phyloP scores from a whole-genome alignment of 805 yeast species.

The Starmerella apis region DNA sequence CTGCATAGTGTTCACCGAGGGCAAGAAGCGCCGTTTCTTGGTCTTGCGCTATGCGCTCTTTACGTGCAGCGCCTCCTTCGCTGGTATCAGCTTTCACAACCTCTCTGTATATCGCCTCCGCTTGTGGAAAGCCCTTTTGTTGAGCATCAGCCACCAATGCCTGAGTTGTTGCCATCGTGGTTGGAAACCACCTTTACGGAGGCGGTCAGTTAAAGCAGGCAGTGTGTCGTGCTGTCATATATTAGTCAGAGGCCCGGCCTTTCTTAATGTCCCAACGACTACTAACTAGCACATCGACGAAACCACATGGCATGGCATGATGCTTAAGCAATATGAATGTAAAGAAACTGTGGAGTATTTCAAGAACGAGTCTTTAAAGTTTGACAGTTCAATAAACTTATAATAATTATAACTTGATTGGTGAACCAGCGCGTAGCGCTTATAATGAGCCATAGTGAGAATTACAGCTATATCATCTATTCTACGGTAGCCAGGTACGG shows the following conservation, averaged over 20 bases:
- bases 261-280: neutral
- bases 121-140: conserved; percentile 22
- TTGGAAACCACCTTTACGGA: conserved; percentile 2
- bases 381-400: too few relatives aligned
- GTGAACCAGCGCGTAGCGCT: too few relatives aligned
- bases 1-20: conserved; percentile 61
- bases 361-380: too few relatives aligned
- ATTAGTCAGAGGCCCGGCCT: neutral
- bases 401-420: too few relatives aligned
- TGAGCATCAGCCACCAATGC: conserved; percentile 31
- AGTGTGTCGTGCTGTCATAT: neutral
- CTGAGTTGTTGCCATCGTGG: conserved; percentile 14
- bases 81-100: conserved; percentile 21
- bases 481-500: conserved; percentile 8
- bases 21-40: conserved; percentile 65
- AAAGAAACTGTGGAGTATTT: too few relatives aligned
- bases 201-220: conserved; percentile 1
- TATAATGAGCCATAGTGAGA: neutral
- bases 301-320: too few relatives aligned
- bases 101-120: conserved; percentile 14
- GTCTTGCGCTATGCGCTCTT: conserved; percentile 40
- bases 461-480: neutral
- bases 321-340: too few relatives aligned
- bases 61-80: conserved; percentile 22
- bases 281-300: too few relatives aligned